Evolutionary conservation across 257 asterid species (phyloP), one percentile per base, ranked within the genome.

Genomic region (Paulownia fortunei): DNA sequence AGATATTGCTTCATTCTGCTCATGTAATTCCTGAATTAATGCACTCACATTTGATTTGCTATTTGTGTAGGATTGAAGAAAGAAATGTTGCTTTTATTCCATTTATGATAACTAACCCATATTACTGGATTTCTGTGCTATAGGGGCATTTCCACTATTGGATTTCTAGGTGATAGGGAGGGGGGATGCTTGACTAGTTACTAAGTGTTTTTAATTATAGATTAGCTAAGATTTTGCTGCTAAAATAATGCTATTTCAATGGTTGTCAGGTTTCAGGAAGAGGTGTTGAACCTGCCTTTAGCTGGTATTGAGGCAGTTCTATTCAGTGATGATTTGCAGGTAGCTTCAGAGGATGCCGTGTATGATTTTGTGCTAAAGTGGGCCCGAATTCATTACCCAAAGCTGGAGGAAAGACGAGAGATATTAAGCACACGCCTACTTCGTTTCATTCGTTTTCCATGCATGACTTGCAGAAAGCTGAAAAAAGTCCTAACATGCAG

Each of bases 301-400:
- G 87, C 90, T 12, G 98, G 97, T 41, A 47, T 95, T 5, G 94
- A 93, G 83, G 96, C 91, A 39, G 90, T 93, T 69, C 80, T 95
- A 69, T 87, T 78, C 42, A 91, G 97, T 52, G 97, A 92, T 13
- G 88, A 89, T 72, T 85, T 94, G 74, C 97, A 91, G 76, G 91
- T 92, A 37, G 88, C 95, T 62, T 91, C 98, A 2, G 98, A 94
- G 84, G 98, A 92, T 63, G 93, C 86, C 23, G 90, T 94, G n/a
- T 94, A 82, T 32, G 97, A 94, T 60, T 84, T 94, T 23, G 87
- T 86, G 9, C 72, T 94, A 77, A 92, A 87, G 78, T 94, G 99
- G 99, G 92, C 92, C 36, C 89, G 96, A 12, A 55, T 47, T 21
- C 94, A 90, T 72, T 90, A 91, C 79, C 88, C 92, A 1, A 88